phyloP scores from a whole-genome alignment of 495 filamentous ascomycete species.

The Penicillium roqueforti region DNA sequence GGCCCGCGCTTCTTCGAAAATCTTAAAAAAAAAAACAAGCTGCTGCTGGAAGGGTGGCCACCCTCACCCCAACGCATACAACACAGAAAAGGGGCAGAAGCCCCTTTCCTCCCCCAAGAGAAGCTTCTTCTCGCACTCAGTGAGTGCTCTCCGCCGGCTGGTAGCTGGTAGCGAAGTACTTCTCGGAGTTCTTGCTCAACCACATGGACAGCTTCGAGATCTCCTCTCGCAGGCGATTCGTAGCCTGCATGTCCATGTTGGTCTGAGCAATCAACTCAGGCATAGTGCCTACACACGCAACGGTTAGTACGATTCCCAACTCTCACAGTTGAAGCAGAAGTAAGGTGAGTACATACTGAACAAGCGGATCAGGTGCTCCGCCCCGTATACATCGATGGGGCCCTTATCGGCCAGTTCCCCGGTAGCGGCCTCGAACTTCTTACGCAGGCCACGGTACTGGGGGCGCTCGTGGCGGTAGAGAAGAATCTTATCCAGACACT shows the following conservation, averaged over 20 bases:
- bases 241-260: slow-evolving; percentile 91
- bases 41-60: neutral
- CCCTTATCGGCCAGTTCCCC: slow-evolving; percentile 61
- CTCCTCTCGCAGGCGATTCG: slow-evolving; percentile 82
- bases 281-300: slow-evolving; percentile 60
- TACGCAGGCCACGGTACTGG: slow-evolving; percentile 72
- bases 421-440: slow-evolving; percentile 52
- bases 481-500: slow-evolving; percentile 75
- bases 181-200: slow-evolving; percentile 66
- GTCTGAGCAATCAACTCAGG: slow-evolving; percentile 95
- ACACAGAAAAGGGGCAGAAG: neutral
- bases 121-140: neutral
- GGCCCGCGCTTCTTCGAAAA: neutral
- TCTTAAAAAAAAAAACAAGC: neutral
- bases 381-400: slow-evolving; percentile 79
- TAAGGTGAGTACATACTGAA: slow-evolving; percentile 61
- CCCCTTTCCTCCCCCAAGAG: neutral
- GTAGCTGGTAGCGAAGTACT: slow-evolving; percentile 77
- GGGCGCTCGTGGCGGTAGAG: slow-evolving; percentile 88
- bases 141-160: slow-evolving; percentile 57
- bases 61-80: neutral
- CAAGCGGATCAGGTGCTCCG: slow-evolving; percentile 82
- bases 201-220: slow-evolving; percentile 74
- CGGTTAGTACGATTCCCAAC: slow-evolving; percentile 9
- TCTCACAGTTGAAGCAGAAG: neutral